A percentile compares a stretch with the other conserved stretches of the same genome.
phyloP scores from a whole-genome alignment of 768 basidiomycete species.

The Leccinum broughii region DNA sequence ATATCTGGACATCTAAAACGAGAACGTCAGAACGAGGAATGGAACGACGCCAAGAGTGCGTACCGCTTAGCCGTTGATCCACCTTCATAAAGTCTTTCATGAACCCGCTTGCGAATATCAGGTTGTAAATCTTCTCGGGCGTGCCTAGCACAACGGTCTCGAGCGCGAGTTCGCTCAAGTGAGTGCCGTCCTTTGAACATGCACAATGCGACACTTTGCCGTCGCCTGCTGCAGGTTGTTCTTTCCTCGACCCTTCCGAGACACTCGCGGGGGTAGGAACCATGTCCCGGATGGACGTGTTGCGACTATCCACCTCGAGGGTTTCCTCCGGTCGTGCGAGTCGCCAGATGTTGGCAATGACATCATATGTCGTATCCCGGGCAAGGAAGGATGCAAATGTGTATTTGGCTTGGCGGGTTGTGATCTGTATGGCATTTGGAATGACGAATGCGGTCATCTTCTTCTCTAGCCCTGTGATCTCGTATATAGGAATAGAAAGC shows the following conservation, averaged over 20 bases:
- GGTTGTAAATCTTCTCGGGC: constrained; percentile 92
- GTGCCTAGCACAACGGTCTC: constrained; percentile 83
- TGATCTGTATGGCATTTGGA: constrained; percentile 92
- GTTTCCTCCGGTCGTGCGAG: constrained; percentile 72
- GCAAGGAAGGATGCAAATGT: constrained; percentile 96
- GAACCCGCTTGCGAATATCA: constrained; percentile 96
- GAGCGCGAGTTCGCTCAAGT: constrained; percentile 73
- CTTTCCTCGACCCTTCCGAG: constrained; percentile 19
- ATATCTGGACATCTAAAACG: constrained; percentile 85
- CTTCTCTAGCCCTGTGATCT: constrained; percentile 87
- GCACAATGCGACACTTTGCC: constrained; percentile 69
- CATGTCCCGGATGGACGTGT: constrained; percentile 21
- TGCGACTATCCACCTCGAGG: constrained; percentile 30
- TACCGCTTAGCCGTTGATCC: constrained; percentile 88
- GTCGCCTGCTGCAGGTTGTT: constrained; percentile 9
- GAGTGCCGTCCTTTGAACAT: constrained; percentile 69
- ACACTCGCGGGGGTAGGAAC: constrained; percentile 16
- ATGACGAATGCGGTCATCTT: constrained; percentile 98
- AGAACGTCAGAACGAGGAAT: not conserved
- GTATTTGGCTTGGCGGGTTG: constrained; percentile 82
- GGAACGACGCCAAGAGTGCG: constrained; percentile 24
- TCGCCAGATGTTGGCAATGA: constrained; percentile 95
- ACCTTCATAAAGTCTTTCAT: constrained; percentile 90
- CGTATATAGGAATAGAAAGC: constrained; percentile 86
- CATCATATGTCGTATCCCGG: constrained; percentile 93